phyloP scores from a whole-genome alignment of 2,329 filamentous ascomycete genomes.

The Domatiomyces globalis region DNA sequence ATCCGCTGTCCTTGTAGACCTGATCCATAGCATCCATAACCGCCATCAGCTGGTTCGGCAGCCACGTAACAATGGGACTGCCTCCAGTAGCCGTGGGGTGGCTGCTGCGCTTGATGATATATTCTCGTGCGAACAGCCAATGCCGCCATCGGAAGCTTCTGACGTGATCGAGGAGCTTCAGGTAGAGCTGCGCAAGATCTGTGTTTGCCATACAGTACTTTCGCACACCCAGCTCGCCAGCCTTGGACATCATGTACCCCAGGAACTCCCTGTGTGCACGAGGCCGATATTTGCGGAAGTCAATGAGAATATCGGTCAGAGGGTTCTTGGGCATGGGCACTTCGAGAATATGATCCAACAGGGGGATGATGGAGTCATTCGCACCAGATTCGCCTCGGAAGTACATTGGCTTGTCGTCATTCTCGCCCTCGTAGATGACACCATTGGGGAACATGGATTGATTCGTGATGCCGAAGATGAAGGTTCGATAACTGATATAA shows the following conservation, averaged over 20 bases:
- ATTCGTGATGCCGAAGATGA: constrained; percentile 90
- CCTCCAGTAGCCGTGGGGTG: constrained; percentile 36
- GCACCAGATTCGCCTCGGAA: constrained; percentile 90
- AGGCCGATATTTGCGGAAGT: constrained; percentile 81
- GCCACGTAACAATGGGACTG: constrained; percentile 37
- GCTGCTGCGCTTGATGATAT: constrained; percentile 32
- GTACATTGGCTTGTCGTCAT: constrained; percentile 52
- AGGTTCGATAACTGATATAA: constrained; percentile 84
- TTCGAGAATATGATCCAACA: constrained; percentile 75
- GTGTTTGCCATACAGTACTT: constrained; percentile 24
- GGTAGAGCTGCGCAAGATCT: constrained; percentile 30
- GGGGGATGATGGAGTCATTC: constrained; percentile 86
- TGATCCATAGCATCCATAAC: constrained; percentile 37
- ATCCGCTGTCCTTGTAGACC: constrained; percentile 25
- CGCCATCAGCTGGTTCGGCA: constrained; percentile 34
- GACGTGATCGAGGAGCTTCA: constrained; percentile 34
- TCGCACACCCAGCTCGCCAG: constrained; percentile 33
- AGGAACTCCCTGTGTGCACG: constrained; percentile 81
- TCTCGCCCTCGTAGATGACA: constrained; percentile 68
- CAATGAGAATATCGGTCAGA: constrained; percentile 70
- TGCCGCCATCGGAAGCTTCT: constrained; percentile 37
- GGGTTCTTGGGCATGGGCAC: constrained; percentile 81
- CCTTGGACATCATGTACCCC: constrained; percentile 47
- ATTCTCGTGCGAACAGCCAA: constrained; percentile 36
- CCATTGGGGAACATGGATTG: constrained; percentile 91